Evolutionary conservation across 495 filamentous ascomycete genomes (phyloP).

Genomic region (Rusavskia elegans): DNA sequence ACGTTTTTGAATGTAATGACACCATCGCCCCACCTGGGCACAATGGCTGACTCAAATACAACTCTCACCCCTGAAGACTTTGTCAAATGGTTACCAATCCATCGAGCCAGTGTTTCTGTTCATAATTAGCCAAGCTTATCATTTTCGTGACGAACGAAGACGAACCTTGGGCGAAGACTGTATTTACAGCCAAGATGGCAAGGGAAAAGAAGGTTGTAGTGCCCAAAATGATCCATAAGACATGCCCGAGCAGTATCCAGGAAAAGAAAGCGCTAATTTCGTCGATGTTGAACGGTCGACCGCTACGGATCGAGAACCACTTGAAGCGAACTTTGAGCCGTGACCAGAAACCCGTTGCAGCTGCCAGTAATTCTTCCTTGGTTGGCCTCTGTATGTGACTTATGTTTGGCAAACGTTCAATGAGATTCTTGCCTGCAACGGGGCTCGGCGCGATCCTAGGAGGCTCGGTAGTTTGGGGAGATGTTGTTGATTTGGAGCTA

Average conservation of each 20-base stretch:
- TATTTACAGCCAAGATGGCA: slow-evolving; percentile 78
- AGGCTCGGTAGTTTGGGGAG: not conserved
- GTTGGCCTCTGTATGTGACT: slow-evolving; percentile 68
- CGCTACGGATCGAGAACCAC: slow-evolving; percentile 90
- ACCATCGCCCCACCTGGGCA: slow-evolving; percentile 84
- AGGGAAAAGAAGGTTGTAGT: slow-evolving; percentile 96
- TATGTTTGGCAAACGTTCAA: slow-evolving; percentile 50
- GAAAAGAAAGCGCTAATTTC: slow-evolving; percentile 92
- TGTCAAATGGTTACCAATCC: slow-evolving; percentile 91
- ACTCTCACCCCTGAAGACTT: slow-evolving; percentile 89
- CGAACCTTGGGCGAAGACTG: slow-evolving; percentile 84
- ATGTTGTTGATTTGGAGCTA: not conserved
- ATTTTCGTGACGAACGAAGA: not conserved
- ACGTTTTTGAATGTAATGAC: slow-evolving; percentile 96
- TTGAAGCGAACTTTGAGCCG: slow-evolving; percentile 88
- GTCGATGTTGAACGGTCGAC: slow-evolving; percentile 88
- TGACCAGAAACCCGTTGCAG: slow-evolving; percentile 85
- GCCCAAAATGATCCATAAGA: slow-evolving; percentile 86
- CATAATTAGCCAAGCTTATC: not conserved
- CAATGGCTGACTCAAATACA: slow-evolving; percentile 94
- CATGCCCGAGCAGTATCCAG: slow-evolving; percentile 84
- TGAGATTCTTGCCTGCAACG: slow-evolving; percentile 28
- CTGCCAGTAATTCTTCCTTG: slow-evolving; percentile 83
- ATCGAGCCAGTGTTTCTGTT: slow-evolving; percentile 76
- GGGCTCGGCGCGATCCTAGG: not conserved